phyloP scores from a whole-genome alignment of 2,329 filamentous ascomycete genomes.

The Decorospora gaudefroyi region DNA sequence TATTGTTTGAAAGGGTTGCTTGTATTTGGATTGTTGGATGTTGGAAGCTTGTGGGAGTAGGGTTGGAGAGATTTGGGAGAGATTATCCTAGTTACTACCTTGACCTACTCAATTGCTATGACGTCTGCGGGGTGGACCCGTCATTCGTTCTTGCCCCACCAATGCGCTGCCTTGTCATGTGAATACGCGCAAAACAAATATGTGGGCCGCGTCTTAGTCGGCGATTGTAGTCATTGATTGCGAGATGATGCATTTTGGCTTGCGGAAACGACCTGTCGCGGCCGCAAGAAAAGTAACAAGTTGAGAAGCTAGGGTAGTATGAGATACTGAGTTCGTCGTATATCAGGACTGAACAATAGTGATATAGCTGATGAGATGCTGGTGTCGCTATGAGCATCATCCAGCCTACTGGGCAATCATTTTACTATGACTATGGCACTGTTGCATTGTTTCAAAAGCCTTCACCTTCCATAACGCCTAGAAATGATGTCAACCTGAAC shows the following conservation, averaged over 20 bases:
- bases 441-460: neutral
- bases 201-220: slow-evolving; percentile 13
- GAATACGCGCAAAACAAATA: slow-evolving; percentile 15
- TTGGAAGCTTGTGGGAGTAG: neutral
- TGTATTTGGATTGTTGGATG: neutral
- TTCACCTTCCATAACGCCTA: slow-evolving; percentile 11
- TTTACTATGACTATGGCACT: too few relatives aligned
- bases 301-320: too few relatives aligned
- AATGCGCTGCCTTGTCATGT: slow-evolving; percentile 13
- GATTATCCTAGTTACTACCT: slow-evolving; percentile 8
- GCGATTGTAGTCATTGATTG: slow-evolving; percentile 12
- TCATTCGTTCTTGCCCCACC: slow-evolving; percentile 31
- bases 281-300: too few relatives aligned
- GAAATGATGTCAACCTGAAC: slow-evolving; percentile 28
- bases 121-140: slow-evolving; percentile 39
- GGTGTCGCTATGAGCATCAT: too few relatives aligned
- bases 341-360: too few relatives aligned
- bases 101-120: too few relatives aligned
- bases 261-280: too few relatives aligned
- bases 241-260: too few relatives aligned
- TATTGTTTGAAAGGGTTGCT: neutral
- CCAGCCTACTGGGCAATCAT: too few relatives aligned
- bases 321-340: too few relatives aligned
- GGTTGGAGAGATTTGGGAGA: slow-evolving; percentile 2
- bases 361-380: too few relatives aligned